Base-by-base conservation (phyloP, 257 asterid species). In the Fraxinus anomala region DNA sequence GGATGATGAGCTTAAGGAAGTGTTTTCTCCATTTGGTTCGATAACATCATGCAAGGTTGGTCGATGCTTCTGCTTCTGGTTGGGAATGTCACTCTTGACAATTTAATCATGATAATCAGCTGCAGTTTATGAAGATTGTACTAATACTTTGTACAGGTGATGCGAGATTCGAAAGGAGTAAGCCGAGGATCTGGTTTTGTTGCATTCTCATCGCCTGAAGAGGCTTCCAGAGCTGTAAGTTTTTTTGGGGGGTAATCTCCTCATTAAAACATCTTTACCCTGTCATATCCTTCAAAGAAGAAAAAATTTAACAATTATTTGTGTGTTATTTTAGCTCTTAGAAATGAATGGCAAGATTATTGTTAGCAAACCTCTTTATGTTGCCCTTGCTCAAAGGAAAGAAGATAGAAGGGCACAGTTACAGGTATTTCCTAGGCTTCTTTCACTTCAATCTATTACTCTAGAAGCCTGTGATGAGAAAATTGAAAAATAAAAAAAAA, bases 131-230 rank as follows among this genome's bases (percentile, higher is more conserved):
- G 8, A 26, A 11, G 59, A 59, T 71, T 79, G 23, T 34, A 78
- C 74, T 66, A 30, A 65, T 80, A 10, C 36, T 82, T 70, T 77
- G 1, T 76, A 71, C 71, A 94, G 99, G 99, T 94, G 71, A 92
- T 94, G 99, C 85, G 90, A 75, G 99, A 92, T 76, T 95, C 94
- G 56, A 91, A 84, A 77, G 97, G 99, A 59, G 85, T 88, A 70
- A 94, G 99, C 91, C 87, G 91, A 78, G 99, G 99, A 28, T 94
- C 96, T 21, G 99, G 97, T n/a, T 94, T 94, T 91, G 99, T 94
- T 82, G 97, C 97, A 36, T 94, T 91, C 81, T 86, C 96, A 79
- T 88, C 94, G 8, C 92, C 97, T 26, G 97, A 92, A 73, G 97
- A 92, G 82, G 94, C 97, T 75, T 86, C 99, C 59, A 86, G 88